These are phyloP conservation scores for Prosopis cineraria DNA, from an alignment of 306 rosid species.

Conservation along the genomic window DNA sequence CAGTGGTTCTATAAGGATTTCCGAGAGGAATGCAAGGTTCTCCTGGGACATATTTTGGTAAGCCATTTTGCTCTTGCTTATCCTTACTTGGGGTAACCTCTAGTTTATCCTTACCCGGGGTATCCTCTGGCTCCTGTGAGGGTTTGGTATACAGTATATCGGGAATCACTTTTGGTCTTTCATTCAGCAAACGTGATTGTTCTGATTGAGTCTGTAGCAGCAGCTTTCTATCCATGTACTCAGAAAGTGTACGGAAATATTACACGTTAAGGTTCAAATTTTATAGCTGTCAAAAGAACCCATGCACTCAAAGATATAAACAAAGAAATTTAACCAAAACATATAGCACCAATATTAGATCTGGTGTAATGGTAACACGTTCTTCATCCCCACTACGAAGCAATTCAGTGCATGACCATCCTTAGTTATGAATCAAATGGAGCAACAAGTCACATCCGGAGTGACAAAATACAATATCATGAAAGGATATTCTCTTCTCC, in stretches of 20 bases:
- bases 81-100: constrained; percentile 36
- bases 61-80: constrained; percentile 41
- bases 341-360: neutral
- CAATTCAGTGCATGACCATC: neutral
- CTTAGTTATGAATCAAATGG: constrained; percentile 32
- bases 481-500: constrained; percentile 94
- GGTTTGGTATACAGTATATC: constrained; percentile 43
- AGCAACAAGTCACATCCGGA: constrained; percentile 9
- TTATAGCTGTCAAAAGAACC: neutral
- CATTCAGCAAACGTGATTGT: constrained; percentile 56
- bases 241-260: constrained; percentile 51
- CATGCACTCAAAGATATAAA: constrained; percentile 7
- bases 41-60: constrained; percentile 32
- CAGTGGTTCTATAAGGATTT: constrained; percentile 27
- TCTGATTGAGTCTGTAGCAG: constrained; percentile 56
- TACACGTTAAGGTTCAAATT: constrained; percentile 55
- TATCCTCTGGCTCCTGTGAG: constrained; percentile 37
- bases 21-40: constrained; percentile 33
- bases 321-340: constrained; percentile 7
- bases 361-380: neutral
- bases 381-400: neutral
- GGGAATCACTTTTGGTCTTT: constrained; percentile 61
- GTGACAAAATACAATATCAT: constrained; percentile 24
- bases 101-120: constrained; percentile 37
- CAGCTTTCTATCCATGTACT: constrained; percentile 50